Percentiles rank a stretch among this genome's conserved stretches.
Conservation (phyloP, 148 eudicot species). For the Rhododendron mucronatum region DNA sequence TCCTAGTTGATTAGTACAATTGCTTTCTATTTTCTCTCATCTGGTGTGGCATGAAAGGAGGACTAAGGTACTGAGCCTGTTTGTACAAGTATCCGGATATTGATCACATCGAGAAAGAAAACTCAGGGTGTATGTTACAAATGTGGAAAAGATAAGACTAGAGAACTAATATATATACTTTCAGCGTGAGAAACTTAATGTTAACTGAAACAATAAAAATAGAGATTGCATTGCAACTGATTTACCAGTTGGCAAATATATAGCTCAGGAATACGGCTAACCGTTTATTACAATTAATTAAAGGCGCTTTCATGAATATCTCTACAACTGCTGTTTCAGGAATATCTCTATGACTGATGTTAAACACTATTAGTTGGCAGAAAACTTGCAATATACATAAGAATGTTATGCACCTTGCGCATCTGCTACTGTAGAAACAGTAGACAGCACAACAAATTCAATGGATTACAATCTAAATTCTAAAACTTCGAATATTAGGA, state of each 20-base stretch:
- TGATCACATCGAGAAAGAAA: not conserved
- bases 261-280: not conserved
- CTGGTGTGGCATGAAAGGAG: not conserved
- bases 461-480: not conserved
- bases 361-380: not conserved
- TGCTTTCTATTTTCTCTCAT: not conserved
- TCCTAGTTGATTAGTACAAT: not conserved
- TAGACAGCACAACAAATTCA: not conserved
- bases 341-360: not conserved
- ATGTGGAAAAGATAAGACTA: not conserved
- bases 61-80: not conserved
- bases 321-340: too few species aligned
- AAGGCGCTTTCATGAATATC: not conserved
- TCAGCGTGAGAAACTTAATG: not conserved
- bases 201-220: not conserved
- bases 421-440: not conserved
- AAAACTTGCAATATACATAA: not conserved
- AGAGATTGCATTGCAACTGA: not conserved
- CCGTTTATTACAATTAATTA: not conserved
- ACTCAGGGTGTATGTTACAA: not conserved
- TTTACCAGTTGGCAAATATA: not conserved
- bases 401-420: not conserved
- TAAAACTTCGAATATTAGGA: not conserved
- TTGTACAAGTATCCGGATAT: not conserved
- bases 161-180: too few species aligned